phyloP scores from a whole-genome alignment of 257 asterid species.

The Misopates orontium region DNA sequence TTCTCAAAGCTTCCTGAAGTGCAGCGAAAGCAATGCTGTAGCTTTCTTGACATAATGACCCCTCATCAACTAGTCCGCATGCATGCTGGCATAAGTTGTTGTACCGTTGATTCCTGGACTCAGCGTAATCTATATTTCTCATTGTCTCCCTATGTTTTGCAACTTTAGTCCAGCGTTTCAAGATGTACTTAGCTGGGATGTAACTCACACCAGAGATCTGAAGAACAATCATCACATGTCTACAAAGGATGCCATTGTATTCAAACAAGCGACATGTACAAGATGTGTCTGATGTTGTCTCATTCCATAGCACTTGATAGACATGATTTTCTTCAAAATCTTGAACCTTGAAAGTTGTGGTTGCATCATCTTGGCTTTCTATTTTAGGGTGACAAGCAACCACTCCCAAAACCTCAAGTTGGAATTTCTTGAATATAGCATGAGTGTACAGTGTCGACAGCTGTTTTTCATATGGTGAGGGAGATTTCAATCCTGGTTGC shows the following conservation, averaged over 20 bases:
- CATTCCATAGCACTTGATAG: slow-evolving; percentile 45
- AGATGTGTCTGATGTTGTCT: slow-evolving; percentile 36
- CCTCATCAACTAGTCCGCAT: slow-evolving; percentile 43
- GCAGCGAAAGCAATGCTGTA: slow-evolving; percentile 31
- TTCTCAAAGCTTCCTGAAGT: slow-evolving; percentile 39
- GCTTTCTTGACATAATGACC: slow-evolving; percentile 45
- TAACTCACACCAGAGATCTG: slow-evolving; percentile 50
- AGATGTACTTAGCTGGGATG: slow-evolving; percentile 48
- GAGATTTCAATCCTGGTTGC: slow-evolving; percentile 46
- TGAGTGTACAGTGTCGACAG: slow-evolving; percentile 49
- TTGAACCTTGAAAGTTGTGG: slow-evolving; percentile 42
- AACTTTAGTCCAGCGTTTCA: slow-evolving; percentile 50
- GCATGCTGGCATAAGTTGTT: slow-evolving; percentile 34
- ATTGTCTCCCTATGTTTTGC: slow-evolving; percentile 39
- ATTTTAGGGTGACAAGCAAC: slow-evolving; percentile 59
- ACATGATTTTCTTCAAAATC: slow-evolving; percentile 46
- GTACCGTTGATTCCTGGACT: slow-evolving; percentile 36
- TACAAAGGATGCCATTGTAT: slow-evolving; percentile 46
- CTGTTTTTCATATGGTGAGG: slow-evolving; percentile 57
- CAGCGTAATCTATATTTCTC: slow-evolving; percentile 19
- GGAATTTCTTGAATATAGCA: slow-evolving; percentile 55
- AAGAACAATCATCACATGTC: slow-evolving; percentile 60
- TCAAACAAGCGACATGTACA: slow-evolving; percentile 53
- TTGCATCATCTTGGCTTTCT: slow-evolving; percentile 35
- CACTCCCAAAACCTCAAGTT: slow-evolving; percentile 59